Conservation (phyloP, 345 rosid species). For the Sisymbrium altissimum region DNA sequence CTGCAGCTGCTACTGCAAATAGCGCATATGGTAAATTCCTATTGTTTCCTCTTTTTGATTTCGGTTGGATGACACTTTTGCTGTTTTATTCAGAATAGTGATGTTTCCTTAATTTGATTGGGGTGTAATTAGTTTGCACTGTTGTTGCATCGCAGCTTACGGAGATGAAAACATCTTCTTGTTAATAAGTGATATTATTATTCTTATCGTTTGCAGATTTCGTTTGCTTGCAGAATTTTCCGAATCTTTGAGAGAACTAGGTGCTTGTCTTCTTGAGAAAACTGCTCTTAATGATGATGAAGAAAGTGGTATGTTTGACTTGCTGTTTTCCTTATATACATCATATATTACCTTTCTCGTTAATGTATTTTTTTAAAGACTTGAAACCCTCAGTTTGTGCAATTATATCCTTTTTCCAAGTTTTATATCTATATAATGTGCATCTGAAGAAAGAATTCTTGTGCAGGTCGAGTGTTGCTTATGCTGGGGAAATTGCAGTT, state of each 20-base stretch:
- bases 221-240: slow-evolving; percentile 76
- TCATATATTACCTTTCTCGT: background rate
- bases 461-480: slow-evolving; percentile 69
- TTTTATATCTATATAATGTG: background rate
- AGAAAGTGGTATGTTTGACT: slow-evolving; percentile 66
- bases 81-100: background rate
- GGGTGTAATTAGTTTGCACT: background rate
- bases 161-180: slow-evolving; percentile 15
- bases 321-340: background rate
- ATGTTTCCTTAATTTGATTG: background rate
- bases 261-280: slow-evolving; percentile 80
- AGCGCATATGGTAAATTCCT: slow-evolving; percentile 71
- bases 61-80: background rate
- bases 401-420: background rate
- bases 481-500: slow-evolving; percentile 91
- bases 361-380: background rate
- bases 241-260: slow-evolving; percentile 82
- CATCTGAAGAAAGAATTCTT: background rate
- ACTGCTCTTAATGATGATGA: slow-evolving; percentile 76
- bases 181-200: slow-evolving; percentile 16
- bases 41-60: background rate
- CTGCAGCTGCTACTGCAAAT: slow-evolving; percentile 95
- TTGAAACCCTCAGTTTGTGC: background rate
- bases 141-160: slow-evolving; percentile 1
- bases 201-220: slow-evolving; percentile 32